Evolutionary conservation across 2,329 filamentous ascomycete genomes (phyloP).

Genomic region (Immersiporthe knoxdaviesiana): DNA sequence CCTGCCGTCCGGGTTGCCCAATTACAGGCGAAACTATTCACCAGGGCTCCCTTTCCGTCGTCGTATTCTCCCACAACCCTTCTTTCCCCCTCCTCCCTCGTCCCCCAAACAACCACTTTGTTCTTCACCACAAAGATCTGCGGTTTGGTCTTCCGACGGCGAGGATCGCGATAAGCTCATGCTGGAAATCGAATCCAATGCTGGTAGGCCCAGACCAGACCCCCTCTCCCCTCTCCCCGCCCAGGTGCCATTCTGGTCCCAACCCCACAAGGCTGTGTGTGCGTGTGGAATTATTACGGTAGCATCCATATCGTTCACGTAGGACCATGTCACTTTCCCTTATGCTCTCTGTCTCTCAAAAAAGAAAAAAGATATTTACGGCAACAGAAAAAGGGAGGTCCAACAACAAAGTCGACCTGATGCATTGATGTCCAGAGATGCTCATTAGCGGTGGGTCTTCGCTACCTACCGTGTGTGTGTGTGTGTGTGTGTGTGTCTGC

Average conservation of each 20-base stretch:
- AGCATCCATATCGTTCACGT: not conserved
- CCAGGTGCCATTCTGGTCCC: not conserved
- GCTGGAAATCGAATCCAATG: conserved; percentile 18
- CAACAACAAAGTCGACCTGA: not conserved
- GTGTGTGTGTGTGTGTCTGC: too few relatives aligned
- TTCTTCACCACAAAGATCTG: conserved; percentile 13
- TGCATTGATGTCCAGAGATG: conserved; percentile 17
- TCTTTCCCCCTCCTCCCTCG: not conserved
- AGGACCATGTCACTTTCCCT: not conserved
- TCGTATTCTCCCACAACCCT: not conserved
- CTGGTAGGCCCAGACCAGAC: conserved; percentile 1
- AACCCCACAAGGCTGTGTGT: conserved; percentile 7
- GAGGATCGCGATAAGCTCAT: conserved; percentile 27
- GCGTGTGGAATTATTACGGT: conserved; percentile 2
- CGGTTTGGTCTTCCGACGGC: conserved; percentile 13
- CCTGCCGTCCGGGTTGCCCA: not conserved
- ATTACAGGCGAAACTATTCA: not conserved
- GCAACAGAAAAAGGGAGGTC: not conserved
- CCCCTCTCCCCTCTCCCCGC: not conserved
- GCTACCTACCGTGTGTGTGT: not conserved
- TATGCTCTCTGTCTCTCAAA: too few relatives aligned
- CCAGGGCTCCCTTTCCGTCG: not conserved
- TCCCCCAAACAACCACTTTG: not conserved
- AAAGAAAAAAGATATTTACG: not conserved
- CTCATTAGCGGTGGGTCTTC: conserved; percentile 4